Conservation (phyloP, 1,284 basidiomycete species). For the Cryptococcus sp. region DNA sequence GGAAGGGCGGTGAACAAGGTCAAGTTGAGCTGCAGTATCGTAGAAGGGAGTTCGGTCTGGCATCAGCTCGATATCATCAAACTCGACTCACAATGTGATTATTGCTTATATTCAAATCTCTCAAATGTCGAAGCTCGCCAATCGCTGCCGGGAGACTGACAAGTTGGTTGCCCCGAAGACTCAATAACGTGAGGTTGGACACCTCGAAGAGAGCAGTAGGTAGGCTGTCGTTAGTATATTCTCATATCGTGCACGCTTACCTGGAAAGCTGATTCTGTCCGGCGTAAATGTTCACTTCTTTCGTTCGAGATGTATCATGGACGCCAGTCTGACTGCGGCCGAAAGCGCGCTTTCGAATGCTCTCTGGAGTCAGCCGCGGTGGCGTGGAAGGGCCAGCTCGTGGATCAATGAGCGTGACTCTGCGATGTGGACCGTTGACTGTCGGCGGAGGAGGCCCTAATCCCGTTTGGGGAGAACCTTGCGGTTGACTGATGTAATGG, state of each 20-base stretch:
- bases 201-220: conserved; percentile 51
- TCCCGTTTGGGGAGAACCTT: too few relatives aligned
- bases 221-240: conserved; percentile 26
- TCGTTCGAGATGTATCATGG: neutral
- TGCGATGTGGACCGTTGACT: neutral
- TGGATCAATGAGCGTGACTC: too few relatives aligned
- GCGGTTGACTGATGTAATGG: conserved; percentile 16
- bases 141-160: conserved; percentile 48
- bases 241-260: conserved; percentile 19
- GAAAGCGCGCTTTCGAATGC: conserved; percentile 17
- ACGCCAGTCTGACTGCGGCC: conserved; percentile 39
- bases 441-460: too few relatives aligned
- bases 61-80: conserved; percentile 1
- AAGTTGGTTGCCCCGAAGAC: conserved; percentile 44
- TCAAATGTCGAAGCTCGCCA: conserved; percentile 42
- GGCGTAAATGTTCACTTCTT: conserved; percentile 25
- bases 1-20: conserved; percentile 29
- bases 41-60: conserved; percentile 46
- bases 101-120: conserved; percentile 49
- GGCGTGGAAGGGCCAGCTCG: neutral
- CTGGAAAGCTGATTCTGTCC: conserved; percentile 37
- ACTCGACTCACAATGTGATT: conserved; percentile 47
- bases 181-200: conserved; percentile 43
- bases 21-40: conserved; percentile 43
- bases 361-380: too few relatives aligned